Percentiles rank a stretch among this genome's conserved stretches.
Evolutionary conservation across 2,329 filamentous ascomycete genomes (phyloP).

Genomic region (Nannizziopsis barbatae): DNA sequence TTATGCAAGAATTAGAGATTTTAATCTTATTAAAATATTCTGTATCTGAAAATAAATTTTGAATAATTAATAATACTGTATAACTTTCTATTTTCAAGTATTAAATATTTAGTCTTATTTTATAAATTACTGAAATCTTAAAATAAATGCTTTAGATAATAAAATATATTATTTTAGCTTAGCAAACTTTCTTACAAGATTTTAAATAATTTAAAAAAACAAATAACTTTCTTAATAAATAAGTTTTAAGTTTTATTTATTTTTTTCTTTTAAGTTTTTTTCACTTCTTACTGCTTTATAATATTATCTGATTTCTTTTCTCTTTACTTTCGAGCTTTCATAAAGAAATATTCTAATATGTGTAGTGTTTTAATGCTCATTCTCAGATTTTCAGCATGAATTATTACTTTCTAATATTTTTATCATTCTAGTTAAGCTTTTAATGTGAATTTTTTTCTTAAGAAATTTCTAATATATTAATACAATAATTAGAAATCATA

Average conservation of each 20-base stretch:
- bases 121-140: slow-evolving; percentile 61
- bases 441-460: no score
- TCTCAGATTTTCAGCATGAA: slow-evolving; percentile 3
- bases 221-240: slow-evolving; percentile 81
- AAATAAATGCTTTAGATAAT: slow-evolving; percentile 82
- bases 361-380: background rate
- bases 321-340: slow-evolving; percentile 1
- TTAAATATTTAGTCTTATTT: slow-evolving; percentile 62
- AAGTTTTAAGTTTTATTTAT: slow-evolving; percentile 40
- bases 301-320: slow-evolving; percentile 6
- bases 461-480: slow-evolving; percentile 10
- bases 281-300: slow-evolving; percentile 11
- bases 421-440: background rate
- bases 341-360: slow-evolving; percentile 1
- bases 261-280: slow-evolving; percentile 20
- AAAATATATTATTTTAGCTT: slow-evolving; percentile 61
- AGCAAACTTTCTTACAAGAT: slow-evolving; percentile 61
- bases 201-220: slow-evolving; percentile 64
- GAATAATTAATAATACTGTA: slow-evolving; percentile 22
- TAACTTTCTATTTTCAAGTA: slow-evolving; percentile 61
- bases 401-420: slow-evolving; percentile 2
- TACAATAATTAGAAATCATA: slow-evolving; percentile 19
- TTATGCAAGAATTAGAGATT: slow-evolving; percentile 16
- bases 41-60: slow-evolving; percentile 25
- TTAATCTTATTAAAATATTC: slow-evolving; percentile 19